Conservation (phyloP, 805 yeast species). For the Candida chauliodis region DNA sequence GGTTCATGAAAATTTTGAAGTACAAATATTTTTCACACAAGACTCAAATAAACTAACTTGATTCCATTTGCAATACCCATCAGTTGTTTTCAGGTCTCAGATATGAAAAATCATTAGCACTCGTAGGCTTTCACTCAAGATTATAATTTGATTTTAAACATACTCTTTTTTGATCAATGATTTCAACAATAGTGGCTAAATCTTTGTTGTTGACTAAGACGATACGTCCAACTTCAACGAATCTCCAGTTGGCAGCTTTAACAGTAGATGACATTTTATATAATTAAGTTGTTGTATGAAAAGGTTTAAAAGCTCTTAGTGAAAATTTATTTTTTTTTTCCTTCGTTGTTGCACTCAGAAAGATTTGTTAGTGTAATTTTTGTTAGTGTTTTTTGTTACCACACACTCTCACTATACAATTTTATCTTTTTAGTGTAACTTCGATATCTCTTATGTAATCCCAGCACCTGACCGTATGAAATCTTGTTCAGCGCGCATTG, state of each 20-base stretch:
- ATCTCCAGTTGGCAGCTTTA: slow-evolving; percentile 98
- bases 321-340: slow-evolving; percentile 8
- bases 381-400: neutral
- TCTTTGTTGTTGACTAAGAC: slow-evolving; percentile 83
- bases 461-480: no score
- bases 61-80: neutral
- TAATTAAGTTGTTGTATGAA: slow-evolving; percentile 6
- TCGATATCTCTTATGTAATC: no score
- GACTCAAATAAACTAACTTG: neutral
- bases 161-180: slow-evolving; percentile 99
- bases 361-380: slow-evolving; percentile 1
- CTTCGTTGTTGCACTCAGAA: no score
- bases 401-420: no score
- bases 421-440: no score
- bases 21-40: no score
- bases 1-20: no score
- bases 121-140: neutral
- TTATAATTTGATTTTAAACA: slow-evolving; percentile 33
- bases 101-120: neutral
- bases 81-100: no score
- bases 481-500: neutral
- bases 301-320: slow-evolving; percentile 7
- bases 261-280: slow-evolving; percentile 47
- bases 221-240: slow-evolving; percentile 98
- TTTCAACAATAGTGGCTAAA: slow-evolving; percentile 96